Conservation (phyloP, 2,329 filamentous ascomycete species). For the Atkinsonella texensis region DNA sequence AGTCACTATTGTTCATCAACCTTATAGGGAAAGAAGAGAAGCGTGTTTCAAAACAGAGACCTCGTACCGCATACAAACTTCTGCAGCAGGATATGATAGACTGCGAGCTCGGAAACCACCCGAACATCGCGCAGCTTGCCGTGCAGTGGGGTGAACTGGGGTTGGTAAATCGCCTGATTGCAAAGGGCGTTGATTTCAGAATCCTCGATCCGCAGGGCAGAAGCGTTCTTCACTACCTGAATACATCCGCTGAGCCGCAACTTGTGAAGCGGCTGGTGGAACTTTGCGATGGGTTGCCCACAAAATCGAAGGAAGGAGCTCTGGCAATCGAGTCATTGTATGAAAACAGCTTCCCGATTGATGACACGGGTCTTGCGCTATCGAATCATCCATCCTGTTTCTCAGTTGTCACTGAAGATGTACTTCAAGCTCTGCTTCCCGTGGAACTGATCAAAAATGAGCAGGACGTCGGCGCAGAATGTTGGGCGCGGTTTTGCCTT, state of each 20-base stretch:
- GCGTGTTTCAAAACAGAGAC: not conserved
- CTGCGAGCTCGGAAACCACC: conserved; percentile 5
- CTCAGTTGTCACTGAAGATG: conserved; percentile 6
- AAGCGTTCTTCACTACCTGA: conserved; percentile 15
- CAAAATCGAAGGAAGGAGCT: conserved; percentile 7
- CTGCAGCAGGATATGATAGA: conserved; percentile 8
- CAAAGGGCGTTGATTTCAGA: conserved; percentile 9
- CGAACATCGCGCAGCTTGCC: conserved; percentile 4
- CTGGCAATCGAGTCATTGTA: conserved; percentile 20
- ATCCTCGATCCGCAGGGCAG: conserved; percentile 8
- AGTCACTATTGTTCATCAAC: conserved; percentile 16
- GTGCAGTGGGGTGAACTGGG: conserved; percentile 17
- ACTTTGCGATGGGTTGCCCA: conserved; percentile 8
- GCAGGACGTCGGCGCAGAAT: conserved; percentile 9
- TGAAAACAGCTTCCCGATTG: conserved; percentile 10
- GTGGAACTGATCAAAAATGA: conserved; percentile 11
- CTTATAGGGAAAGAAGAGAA: not conserved
- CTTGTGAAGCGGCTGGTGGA: conserved; percentile 15
- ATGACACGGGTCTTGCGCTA: not conserved
- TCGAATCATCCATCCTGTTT: conserved; percentile 15
- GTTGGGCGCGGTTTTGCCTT: conserved; percentile 17
- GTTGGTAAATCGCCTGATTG: conserved; percentile 12
- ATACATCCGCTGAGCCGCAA: conserved; percentile 12
- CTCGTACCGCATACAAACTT: conserved; percentile 10
- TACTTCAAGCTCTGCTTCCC: conserved; percentile 14